These are phyloP conservation scores for Emmonsiellopsis sp. DNA, from an alignment of 2,329 filamentous ascomycete genomes.

Conservation along the genomic window DNA sequence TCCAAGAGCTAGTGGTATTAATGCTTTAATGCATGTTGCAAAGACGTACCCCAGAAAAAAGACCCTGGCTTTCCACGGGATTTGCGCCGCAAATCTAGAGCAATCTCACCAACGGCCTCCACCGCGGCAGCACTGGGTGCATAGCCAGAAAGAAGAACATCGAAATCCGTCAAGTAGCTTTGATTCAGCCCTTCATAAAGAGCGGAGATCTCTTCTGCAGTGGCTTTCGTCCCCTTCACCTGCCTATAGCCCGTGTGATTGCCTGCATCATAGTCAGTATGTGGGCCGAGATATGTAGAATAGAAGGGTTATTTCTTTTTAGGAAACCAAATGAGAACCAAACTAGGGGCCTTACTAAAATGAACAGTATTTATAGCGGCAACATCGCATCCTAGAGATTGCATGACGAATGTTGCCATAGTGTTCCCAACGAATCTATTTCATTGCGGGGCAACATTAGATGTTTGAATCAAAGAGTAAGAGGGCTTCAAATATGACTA, in stretches of 20 bases:
- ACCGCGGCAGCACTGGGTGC: slow-evolving; percentile 80
- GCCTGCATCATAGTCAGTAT: slow-evolving; percentile 42
- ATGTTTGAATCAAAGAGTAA: not conserved
- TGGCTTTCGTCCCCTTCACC: slow-evolving; percentile 73
- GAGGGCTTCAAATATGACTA: not conserved
- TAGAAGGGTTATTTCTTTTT: not conserved
- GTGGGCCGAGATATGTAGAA: not conserved
- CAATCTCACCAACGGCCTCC: slow-evolving; percentile 74
- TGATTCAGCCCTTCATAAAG: slow-evolving; percentile 78
- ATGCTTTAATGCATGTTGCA: not conserved
- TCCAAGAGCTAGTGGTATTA: not conserved
- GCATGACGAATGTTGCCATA: slow-evolving; percentile 90
- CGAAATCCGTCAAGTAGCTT: slow-evolving; percentile 77
- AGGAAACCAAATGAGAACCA: not conserved
- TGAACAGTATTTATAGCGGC: slow-evolving; percentile 92
- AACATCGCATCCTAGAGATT: slow-evolving; percentile 87
- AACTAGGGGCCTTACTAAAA: slow-evolving; percentile 60
- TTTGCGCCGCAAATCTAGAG: slow-evolving; percentile 63
- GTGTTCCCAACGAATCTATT: slow-evolving; percentile 92
- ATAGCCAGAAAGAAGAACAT: slow-evolving; percentile 92
- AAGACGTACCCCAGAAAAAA: slow-evolving; percentile 71
- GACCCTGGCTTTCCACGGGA: slow-evolving; percentile 54
- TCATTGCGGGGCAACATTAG: not conserved
- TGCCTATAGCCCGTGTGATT: slow-evolving; percentile 92
- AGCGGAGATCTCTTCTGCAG: slow-evolving; percentile 71